Conservation (phyloP, 768 basidiomycete genomes). For the Mycena alexandri region DNA sequence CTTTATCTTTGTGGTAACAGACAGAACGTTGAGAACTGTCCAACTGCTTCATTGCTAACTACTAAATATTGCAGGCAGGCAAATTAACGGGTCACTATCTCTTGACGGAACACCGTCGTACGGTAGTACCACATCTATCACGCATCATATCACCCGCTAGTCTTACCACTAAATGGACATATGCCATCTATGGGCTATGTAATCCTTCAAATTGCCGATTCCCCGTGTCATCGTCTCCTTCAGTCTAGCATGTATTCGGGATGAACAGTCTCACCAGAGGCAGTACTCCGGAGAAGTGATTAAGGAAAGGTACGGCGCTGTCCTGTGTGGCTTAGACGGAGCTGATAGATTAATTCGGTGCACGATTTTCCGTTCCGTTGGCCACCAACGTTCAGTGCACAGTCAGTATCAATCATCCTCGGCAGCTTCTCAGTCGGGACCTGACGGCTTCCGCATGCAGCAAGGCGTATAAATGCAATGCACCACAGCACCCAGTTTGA, state of each 20-base stretch:
- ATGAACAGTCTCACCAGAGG: background rate
- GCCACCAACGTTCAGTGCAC: background rate
- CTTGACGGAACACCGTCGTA: background rate
- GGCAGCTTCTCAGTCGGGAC: constrained; percentile 4
- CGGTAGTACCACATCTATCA: constrained; percentile 19
- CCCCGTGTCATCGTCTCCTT: background rate
- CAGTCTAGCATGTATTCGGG: background rate
- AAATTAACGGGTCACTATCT: no score
- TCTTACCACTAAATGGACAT: background rate
- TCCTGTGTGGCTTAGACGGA: constrained; percentile 6
- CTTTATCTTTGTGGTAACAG: no score
- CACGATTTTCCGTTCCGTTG: constrained; percentile 12
- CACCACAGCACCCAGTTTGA: constrained; percentile 3
- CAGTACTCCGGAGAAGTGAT: background rate
- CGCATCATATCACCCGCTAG: constrained; percentile 3
- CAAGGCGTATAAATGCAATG: constrained; percentile 28
- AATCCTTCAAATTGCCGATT: background rate
- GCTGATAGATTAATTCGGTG: constrained; percentile 17
- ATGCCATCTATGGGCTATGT: background rate
- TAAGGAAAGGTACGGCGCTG: constrained; percentile 6
- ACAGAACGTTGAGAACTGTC: background rate
- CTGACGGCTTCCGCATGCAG: constrained; percentile 25
- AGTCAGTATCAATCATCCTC: constrained; percentile 27
- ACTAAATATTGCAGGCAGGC: no score
- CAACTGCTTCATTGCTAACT: background rate